phyloP scores from a whole-genome alignment of 371 early-diverging fungal genomes.

The Saksenaea oblongispora region DNA sequence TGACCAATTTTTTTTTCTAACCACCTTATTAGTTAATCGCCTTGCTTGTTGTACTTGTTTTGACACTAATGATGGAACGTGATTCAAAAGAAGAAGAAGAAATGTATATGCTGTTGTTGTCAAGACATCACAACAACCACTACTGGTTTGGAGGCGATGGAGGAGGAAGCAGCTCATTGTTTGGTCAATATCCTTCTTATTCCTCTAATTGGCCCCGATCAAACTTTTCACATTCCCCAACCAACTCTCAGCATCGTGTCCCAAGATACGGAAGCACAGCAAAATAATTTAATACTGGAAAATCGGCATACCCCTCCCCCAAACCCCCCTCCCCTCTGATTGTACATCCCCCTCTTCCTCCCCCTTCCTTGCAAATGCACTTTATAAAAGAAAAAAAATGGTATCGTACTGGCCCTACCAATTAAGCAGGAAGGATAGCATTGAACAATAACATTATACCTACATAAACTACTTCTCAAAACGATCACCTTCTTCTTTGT shows the following conservation, averaged over 20 bases:
- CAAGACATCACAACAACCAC: constrained; percentile 15
- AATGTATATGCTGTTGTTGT: constrained; percentile 20
- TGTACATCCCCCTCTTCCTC: not conserved
- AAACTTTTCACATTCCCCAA: constrained; percentile 4
- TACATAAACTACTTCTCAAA: not conserved
- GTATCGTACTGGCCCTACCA: not conserved
- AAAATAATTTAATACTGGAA: constrained; percentile 6
- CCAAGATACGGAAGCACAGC: constrained; percentile 31
- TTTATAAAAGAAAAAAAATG: not conserved
- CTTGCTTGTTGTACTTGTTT: constrained; percentile 15
- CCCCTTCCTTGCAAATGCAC: not conserved
- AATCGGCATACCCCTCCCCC: not conserved
- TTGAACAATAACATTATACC: too few species aligned
- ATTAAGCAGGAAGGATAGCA: not conserved
- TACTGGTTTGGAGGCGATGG: constrained; percentile 9
- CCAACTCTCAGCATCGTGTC: constrained; percentile 8
- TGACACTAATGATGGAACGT: constrained; percentile 20
- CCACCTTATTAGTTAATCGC: constrained; percentile 11
- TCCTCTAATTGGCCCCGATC: constrained; percentile 6
- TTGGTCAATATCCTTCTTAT: constrained; percentile 19
- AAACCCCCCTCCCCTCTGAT: not conserved
- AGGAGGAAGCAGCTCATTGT: constrained; percentile 13
- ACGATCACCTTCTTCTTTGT: not conserved
- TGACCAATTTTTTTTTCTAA: not conserved
- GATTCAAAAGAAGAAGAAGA: constrained; percentile 28